phyloP scores from a whole-genome alignment of 495 filamentous ascomycete genomes.

The Neurospora sp. region DNA sequence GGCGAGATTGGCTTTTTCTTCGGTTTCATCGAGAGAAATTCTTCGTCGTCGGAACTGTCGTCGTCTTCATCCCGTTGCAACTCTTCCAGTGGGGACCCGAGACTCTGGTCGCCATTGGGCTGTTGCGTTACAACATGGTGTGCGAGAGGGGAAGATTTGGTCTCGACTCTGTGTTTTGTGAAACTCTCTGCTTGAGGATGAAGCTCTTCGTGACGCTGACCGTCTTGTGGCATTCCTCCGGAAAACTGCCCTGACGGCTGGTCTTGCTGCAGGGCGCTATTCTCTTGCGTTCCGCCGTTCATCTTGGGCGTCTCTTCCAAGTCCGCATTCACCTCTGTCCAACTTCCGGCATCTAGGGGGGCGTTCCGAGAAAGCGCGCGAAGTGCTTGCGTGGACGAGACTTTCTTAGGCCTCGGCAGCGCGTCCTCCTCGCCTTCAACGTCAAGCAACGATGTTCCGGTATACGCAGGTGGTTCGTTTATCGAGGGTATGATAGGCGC shows the following conservation, averaged over 20 bases:
- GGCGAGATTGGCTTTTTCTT: slow-evolving; percentile 14
- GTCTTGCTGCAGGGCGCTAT: not conserved
- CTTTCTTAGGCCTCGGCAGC: slow-evolving; percentile 32
- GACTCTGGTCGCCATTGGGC: not conserved
- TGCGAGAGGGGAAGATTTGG: not conserved
- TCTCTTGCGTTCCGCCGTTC: slow-evolving; percentile 8
- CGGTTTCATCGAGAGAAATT: slow-evolving; percentile 23
- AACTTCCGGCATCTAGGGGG: slow-evolving; percentile 34
- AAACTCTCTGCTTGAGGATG: not conserved
- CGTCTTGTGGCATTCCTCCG: not conserved
- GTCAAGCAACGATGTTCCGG: slow-evolving; percentile 19
- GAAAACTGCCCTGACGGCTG: not conserved
- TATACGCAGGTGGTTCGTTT: slow-evolving; percentile 18
- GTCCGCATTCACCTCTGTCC: slow-evolving; percentile 31
- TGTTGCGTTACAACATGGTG: not conserved
- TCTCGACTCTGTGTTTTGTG: not conserved
- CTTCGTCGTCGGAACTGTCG: slow-evolving; percentile 17
- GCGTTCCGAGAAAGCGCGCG: slow-evolving; percentile 29
- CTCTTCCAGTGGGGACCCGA: slow-evolving; percentile 14
- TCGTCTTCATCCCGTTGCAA: slow-evolving; percentile 17
- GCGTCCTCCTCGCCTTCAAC: slow-evolving; percentile 30
- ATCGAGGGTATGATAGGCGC: slow-evolving; percentile 10
- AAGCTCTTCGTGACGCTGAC: not conserved
- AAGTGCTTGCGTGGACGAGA: slow-evolving; percentile 36
- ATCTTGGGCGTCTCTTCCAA: slow-evolving; percentile 24